These are phyloP conservation scores for Digitaria exilis DNA, from an alignment of 202 grass and related monocot genomes.

Conservation along the genomic window DNA sequence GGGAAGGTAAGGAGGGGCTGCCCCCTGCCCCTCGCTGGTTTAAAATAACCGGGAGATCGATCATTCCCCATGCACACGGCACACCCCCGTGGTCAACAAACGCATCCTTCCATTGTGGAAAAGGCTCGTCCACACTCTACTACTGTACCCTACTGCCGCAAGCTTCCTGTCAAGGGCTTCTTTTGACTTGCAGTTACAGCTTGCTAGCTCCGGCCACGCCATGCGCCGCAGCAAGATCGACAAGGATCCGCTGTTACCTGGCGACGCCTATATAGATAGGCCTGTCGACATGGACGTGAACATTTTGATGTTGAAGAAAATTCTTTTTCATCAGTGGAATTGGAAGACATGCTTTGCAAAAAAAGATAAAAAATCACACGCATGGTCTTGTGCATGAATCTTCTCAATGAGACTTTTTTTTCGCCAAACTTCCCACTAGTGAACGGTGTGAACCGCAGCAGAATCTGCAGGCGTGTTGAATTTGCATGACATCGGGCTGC, in stretches of 20 bases:
- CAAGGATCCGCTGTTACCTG: conserved; percentile 19
- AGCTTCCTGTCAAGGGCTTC: conserved; percentile 27
- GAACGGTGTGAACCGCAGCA: no score
- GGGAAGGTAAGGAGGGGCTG: conserved; percentile 44
- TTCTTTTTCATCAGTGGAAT: neutral
- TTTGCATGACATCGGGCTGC: conserved; percentile 21
- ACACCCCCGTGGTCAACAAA: conserved; percentile 39
- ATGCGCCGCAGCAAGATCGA: conserved; percentile 32
- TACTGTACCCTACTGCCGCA: neutral
- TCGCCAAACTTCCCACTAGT: no score
- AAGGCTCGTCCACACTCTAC: neutral
- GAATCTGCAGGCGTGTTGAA: neutral
- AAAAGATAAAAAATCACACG: no score
- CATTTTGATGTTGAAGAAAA: neutral
- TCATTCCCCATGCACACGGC: conserved; percentile 50
- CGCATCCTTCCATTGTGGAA: conserved; percentile 33
- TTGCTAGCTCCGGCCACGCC: no score
- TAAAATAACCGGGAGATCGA: conserved; percentile 47
- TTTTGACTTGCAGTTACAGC: conserved; percentile 27
- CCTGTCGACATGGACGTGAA: neutral
- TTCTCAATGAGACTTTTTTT: no score
- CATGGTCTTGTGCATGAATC: no score
- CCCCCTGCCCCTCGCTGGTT: no score
- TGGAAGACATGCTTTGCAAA: no score
- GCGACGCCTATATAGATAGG: no score